phyloP scores from a whole-genome alignment of 1,284 basidiomycete genomes.

The Papiliotrema flavescens region DNA sequence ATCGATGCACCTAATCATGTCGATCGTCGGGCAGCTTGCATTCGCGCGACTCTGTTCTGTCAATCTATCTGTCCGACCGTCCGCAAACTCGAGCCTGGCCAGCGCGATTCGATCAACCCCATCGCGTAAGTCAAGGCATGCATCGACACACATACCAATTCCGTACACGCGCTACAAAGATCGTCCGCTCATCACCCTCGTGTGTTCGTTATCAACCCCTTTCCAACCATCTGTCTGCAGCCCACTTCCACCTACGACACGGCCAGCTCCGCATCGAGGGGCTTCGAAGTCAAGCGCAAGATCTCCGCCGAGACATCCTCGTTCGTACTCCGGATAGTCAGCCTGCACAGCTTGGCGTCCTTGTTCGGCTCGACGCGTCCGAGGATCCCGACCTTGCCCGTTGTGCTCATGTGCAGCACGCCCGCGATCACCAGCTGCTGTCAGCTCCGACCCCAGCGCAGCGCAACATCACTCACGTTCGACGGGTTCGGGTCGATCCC shows the following conservation, averaged over 20 bases:
- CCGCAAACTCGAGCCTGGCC: too few relatives aligned
- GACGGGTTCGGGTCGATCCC: slow-evolving; percentile 79
- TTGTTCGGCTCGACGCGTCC: slow-evolving; percentile 90
- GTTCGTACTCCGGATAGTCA: slow-evolving; percentile 93
- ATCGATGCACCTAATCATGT: too few relatives aligned
- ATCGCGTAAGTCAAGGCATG: not conserved
- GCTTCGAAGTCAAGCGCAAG: slow-evolving; percentile 53
- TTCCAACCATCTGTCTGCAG: too few relatives aligned
- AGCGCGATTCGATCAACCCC: too few relatives aligned
- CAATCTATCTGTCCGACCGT: too few relatives aligned
- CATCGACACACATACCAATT: not conserved
- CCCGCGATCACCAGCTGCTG: slow-evolving; percentile 80
- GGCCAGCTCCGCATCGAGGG: slow-evolving; percentile 42
- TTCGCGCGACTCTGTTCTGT: too few relatives aligned
- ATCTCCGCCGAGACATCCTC: slow-evolving; percentile 83
- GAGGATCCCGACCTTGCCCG: slow-evolving; percentile 93
- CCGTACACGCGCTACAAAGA: too few relatives aligned
- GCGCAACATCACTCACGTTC: slow-evolving; percentile 32
- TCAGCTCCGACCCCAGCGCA: slow-evolving; percentile 1
- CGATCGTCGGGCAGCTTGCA: too few relatives aligned
- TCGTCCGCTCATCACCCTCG: not conserved
- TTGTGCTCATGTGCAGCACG: slow-evolving; percentile 78
- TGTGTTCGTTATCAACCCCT: not conserved
- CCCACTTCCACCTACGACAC: slow-evolving; percentile 9
- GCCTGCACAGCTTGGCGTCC: slow-evolving; percentile 88